Base-by-base conservation (phyloP, 2,329 filamentous ascomycete genomes). In the Diaporthe ampelina region DNA sequence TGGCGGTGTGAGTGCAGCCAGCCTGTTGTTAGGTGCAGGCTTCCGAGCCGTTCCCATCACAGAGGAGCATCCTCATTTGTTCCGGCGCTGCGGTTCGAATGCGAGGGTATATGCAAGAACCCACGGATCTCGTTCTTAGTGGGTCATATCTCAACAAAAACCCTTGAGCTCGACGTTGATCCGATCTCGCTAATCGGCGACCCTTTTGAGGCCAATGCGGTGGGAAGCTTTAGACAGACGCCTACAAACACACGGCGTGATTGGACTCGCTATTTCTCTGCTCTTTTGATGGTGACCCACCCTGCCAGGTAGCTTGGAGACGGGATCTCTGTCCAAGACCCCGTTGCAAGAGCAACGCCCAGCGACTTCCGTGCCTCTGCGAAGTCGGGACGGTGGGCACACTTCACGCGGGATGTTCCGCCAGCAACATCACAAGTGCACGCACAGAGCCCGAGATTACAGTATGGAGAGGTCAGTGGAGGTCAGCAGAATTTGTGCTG, bases 1-100 rank as follows among this genome's bases (percentile, higher is more conserved):
- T 40, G 81, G 73, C 21, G 80, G 79, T 58, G 80, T 79, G 26
- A 80, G 80, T 26, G 82, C 81, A 37, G 77, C 76, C 19, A 82
- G 78, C 43, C 77, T 78, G 74, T 80, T 78, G 19, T 73, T 77
- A 43, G 40, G 77, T 74, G 54, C 77, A 77, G 72, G 77, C 76
- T 24, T 81, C 81, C 45, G 82, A 75, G 69, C 73, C 73, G 48
- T 61, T 35, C 54, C 58, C 61, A 24, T n/a, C 24, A 61, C 50
- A 45, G 40, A 74, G 17, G n/a, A 50, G 40, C 45, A 45, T 40
- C 54, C 72, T 73, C 65, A 70, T 61, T 43, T 48, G 52, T 73
- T 58, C 72, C 72, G 56, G 54, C 63, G 61, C 63, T 59, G 61
- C 65, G 72, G 72, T 70, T 70, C 72, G 43, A 50, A 70, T 73